Evolutionary conservation across 805 yeast genomes (phyloP), one percentile per base, ranked within the genome.

Genomic region (Middelhovenomyces tepae): DNA sequence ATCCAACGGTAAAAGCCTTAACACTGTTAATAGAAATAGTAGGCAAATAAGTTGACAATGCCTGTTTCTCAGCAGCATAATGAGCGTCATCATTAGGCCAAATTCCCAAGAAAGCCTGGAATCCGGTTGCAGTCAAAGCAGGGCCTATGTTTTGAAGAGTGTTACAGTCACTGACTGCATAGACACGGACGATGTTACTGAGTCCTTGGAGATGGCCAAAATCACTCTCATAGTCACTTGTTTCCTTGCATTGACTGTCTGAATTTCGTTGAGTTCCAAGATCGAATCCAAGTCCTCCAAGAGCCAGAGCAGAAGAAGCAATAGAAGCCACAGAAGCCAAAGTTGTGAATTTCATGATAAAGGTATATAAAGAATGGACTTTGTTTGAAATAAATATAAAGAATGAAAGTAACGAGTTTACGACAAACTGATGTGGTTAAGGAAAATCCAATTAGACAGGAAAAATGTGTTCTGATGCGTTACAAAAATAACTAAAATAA

Each of bases 141-240:
- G 95, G 95, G 36, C 86, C 94, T 45, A 89, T 65, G 51, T 67
- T 67, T 62, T 79, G 73, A 53, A 89, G 69, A 38, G 95, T 82
- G 71, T 86, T 78, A 70, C 96, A 89, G 60, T 84, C 93, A n/a
- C 93, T 78, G 31, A 81, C 86, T 19, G 96, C 91, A 57, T 85
- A 89, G 23, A 89, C 81, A 61, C 87, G 83, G 48, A 89, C 73
- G 32, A 71, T 70, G 41, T 64, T 61, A 25, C 91, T 62, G 64
- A 81, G 73, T 29, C 64, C 47, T 33, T 72, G 61, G 46, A 89
- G 61, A 22, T 64, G 57, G 16, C 65, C 64, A 46, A 89, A 68
- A 55, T 87, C 96, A 31, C 60, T 46, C 48, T 67, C 69, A 62
- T 75, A 89, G 50, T 85, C 94, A 11, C 61, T 55, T 31, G 82